These are phyloP conservation scores for Wickerhamiella infanticola DNA, from an alignment of 1,139 yeast genomes.

Conservation along the genomic window DNA sequence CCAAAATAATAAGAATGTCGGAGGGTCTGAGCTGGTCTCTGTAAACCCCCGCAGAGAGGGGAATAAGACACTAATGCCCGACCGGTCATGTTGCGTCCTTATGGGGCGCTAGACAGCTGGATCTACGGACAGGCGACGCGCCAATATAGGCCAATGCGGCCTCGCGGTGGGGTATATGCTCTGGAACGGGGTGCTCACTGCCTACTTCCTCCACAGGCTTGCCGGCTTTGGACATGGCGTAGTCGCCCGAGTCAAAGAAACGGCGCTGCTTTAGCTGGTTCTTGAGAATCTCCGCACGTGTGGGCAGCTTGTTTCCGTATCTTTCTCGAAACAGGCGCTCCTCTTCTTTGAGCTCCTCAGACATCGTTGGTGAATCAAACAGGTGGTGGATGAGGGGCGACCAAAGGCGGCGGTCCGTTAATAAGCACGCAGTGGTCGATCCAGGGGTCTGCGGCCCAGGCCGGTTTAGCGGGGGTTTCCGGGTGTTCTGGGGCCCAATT, in stretches of 20 bases:
- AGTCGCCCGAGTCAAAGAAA: conserved; percentile 94
- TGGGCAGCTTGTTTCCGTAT: conserved; percentile 58
- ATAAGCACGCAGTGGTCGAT: too few relatives aligned
- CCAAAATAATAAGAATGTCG: neutral
- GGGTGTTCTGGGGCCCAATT: too few relatives aligned
- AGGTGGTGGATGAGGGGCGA: too few relatives aligned
- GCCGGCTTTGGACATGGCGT: conserved; percentile 76
- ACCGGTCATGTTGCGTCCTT: conserved; percentile 3
- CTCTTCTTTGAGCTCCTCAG: neutral
- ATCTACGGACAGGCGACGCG: conserved; percentile 15
- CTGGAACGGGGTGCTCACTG: conserved; percentile 30
- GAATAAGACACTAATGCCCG: neutral
- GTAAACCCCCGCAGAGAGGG: too few relatives aligned
- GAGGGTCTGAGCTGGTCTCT: too few relatives aligned
- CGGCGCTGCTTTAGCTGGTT: conserved; percentile 65
- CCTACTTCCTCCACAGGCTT: conserved; percentile 21
- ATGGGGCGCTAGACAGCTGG: conserved; percentile 9
- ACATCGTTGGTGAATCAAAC: neutral
- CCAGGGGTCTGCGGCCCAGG: too few relatives aligned
- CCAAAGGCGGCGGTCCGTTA: too few relatives aligned
- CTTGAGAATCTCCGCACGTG: conserved; percentile 66
- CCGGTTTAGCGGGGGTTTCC: too few relatives aligned
- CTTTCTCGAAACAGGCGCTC: neutral
- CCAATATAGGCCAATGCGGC: conserved; percentile 11
- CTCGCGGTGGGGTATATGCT: conserved; percentile 25